Conservation (phyloP, 2,329 filamentous ascomycete species). For the Sporothrix humicola region DNA sequence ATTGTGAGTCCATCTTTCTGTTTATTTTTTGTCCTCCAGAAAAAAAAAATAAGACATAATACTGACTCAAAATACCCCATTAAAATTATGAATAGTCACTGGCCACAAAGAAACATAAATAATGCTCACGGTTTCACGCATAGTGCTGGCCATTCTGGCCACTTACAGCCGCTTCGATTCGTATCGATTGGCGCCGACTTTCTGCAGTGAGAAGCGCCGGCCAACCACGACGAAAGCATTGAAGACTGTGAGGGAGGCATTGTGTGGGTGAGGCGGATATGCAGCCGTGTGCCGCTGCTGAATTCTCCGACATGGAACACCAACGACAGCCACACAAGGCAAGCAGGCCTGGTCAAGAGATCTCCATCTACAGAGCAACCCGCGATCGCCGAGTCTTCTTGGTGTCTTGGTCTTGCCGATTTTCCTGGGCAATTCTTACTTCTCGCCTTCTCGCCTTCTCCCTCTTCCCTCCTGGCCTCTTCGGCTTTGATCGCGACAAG, state of each 20-base stretch:
- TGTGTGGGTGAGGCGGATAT: no score
- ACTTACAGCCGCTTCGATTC: neutral
- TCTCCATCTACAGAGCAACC: slow-evolving; percentile 16
- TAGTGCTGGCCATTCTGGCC: neutral
- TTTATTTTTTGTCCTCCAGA: neutral
- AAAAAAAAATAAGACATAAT: neutral
- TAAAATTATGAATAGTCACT: neutral
- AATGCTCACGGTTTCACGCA: neutral
- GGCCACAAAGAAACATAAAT: neutral
- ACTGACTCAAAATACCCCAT: neutral
- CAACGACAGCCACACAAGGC: no score
- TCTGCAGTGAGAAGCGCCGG: neutral
- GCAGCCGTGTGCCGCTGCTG: no score
- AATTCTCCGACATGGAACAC: no score
- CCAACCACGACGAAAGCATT: slow-evolving; percentile 7
- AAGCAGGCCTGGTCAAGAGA: no score
- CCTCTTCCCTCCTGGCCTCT: no score
- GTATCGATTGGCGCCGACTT: neutral
- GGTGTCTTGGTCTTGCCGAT: neutral
- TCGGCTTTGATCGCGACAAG: neutral
- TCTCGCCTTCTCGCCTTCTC: no score
- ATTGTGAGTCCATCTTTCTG: neutral
- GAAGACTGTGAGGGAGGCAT: neutral
- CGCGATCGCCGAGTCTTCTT: neutral
- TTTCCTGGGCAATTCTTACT: no score